A percentile compares a stretch with the other conserved stretches of the same genome.
These are phyloP conservation scores for Madurella fahalii DNA, from an alignment of 2,329 filamentous ascomycete species.

Conservation along the genomic window DNA sequence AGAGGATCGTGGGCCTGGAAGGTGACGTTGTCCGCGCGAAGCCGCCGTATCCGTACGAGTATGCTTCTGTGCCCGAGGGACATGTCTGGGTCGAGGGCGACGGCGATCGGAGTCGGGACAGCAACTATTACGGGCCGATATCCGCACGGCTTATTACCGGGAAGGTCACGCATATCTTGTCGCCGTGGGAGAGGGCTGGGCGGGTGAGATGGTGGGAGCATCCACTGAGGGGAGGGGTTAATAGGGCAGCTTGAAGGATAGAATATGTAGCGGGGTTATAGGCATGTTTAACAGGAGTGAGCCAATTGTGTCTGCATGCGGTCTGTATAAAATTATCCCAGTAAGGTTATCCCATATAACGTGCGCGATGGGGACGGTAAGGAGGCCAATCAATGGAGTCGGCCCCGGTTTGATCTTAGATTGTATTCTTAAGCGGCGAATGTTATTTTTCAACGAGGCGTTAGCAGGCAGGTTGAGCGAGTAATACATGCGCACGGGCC, in stretches of 20 bases:
- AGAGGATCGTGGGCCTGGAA: conserved; percentile 75
- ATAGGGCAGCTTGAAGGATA: conserved; percentile 7
- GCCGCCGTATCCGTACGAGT: conserved; percentile 52
- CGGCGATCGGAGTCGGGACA: conserved; percentile 70
- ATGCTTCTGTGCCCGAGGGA: conserved; percentile 67
- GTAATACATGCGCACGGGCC: conserved; percentile 6
- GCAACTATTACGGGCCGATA: conserved; percentile 85
- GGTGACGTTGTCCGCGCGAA: conserved; percentile 72
- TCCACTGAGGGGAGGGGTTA: conserved; percentile 19
- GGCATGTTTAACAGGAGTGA: neutral
- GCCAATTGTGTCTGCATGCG: too few species aligned
- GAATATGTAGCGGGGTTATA: neutral
- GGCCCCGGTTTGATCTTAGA: too few species aligned
- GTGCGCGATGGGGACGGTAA: neutral
- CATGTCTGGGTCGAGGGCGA: conserved; percentile 97
- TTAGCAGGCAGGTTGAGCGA: too few species aligned
- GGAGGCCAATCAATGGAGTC: neutral
- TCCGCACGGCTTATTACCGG: conserved; percentile 72
- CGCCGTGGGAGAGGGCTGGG: conserved; percentile 60
- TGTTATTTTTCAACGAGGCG: too few species aligned
- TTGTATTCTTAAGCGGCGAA: too few species aligned
- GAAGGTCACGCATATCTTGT: conserved; percentile 67
- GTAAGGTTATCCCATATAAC: neutral
- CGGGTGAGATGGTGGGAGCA: conserved; percentile 56
- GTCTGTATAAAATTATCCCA: too few species aligned